A percentile compares a stretch with the other conserved stretches of the same genome.
phyloP scores from a whole-genome alignment of 2,329 filamentous ascomycete genomes.

The Thelonectria blattea region DNA sequence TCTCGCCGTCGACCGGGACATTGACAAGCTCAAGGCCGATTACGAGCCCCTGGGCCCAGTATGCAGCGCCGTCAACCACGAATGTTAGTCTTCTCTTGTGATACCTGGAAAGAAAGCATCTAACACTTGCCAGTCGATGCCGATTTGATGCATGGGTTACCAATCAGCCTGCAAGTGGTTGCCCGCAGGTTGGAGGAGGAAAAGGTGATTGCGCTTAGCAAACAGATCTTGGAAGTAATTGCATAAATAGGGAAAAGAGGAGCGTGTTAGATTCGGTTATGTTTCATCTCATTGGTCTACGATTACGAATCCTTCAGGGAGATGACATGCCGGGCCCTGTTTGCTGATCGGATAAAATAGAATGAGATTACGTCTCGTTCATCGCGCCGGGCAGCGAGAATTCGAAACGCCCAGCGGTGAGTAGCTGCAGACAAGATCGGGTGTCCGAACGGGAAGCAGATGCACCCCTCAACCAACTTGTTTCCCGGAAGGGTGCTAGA shows the following conservation, averaged over 20 bases:
- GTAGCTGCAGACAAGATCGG: no score
- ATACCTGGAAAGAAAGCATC: not conserved
- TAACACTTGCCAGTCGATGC: slow-evolving; percentile 44
- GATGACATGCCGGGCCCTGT: no score
- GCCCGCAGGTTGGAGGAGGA: slow-evolving; percentile 50
- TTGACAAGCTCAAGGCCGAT: slow-evolving; percentile 42
- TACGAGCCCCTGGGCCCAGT: slow-evolving; percentile 45
- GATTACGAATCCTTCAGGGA: no score
- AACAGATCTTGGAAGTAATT: slow-evolving; percentile 30
- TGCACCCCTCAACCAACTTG: not conserved
- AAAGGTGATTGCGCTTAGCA: slow-evolving; percentile 45
- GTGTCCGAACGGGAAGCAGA: not conserved
- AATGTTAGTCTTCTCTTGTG: slow-evolving; percentile 46
- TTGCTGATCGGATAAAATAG: no score
- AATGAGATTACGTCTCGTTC: no score
- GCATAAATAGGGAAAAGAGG: not conserved
- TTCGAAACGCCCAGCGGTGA: no score
- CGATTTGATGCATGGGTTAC: slow-evolving; percentile 48
- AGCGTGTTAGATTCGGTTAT: no score
- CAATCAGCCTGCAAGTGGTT: slow-evolving; percentile 53
- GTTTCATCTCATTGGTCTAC: no score
- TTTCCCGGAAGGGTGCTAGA: not conserved
- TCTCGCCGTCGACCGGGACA: slow-evolving; percentile 46
- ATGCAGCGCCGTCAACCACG: slow-evolving; percentile 47
- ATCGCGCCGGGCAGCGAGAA: no score